Base-by-base conservation (phyloP, 2,329 filamentous ascomycete genomes). In the Orbilia blumenaviensis region DNA sequence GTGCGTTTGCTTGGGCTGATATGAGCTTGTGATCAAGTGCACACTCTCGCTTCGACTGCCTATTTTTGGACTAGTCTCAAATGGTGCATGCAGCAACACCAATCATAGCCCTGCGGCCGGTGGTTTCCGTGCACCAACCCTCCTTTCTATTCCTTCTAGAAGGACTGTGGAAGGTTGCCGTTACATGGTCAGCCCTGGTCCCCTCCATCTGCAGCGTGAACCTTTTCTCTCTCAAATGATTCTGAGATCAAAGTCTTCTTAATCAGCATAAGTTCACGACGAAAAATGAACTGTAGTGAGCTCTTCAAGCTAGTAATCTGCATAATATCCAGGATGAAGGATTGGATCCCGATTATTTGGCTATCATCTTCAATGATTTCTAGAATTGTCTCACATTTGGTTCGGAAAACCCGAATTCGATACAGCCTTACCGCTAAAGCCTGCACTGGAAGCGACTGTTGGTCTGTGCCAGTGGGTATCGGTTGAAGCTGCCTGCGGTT, bases 341-440 rank as follows among this genome's bases (percentile, higher is more conserved):
- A 54, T 73, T 42, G 52, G 23, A 68, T 67, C 41, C 67, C 60
- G 52, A 66, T 21, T 34, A 38, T 73, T 25, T 52, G 69, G 61
- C 63, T 62, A 16, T 41, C 18, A 12, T 63, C 36, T 21, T 32
- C 25, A 14, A 32, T 62, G 23, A 9, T 58, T 41, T 50, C 41
- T 16, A 36, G 32, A 42, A 46, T 18, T 73, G 64, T 63, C 66
- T 63, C 60, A 48, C 61, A 50, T 61, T 36, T 23, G 14, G 32
- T 44, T 75, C 71, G 71, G 71, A 60, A 75, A 61, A 75, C 52
- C 71, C 71, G 71, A 75, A 56, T 48, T n/a, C 29, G 50, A 72
- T 72, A 63, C 71, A 75, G 71, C 71, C 71, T 68, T 75, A 75
- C 71, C 71, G 71, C 71, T 68, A 68, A 75, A 36, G 63, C 71